These are phyloP conservation scores for Lyophyllum decastes DNA, from an alignment of 768 basidiomycete genomes.

Conservation along the genomic window DNA sequence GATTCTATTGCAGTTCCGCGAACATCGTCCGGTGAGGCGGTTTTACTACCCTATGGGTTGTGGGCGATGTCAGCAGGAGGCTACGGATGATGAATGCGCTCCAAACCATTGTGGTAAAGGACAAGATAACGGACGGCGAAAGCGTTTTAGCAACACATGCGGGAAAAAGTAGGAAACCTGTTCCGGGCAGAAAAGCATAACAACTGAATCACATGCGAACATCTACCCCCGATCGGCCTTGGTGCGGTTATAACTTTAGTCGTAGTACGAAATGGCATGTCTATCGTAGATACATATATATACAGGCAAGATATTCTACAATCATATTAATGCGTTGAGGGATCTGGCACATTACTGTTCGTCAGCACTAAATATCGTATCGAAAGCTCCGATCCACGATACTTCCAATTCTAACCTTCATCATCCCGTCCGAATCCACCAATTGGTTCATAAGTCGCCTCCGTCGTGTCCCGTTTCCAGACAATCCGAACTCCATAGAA, in stretches of 20 bases:
- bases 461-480: slow-evolving; percentile 76
- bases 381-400: not conserved
- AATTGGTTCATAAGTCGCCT: slow-evolving; percentile 88
- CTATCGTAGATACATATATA: not conserved
- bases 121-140: not conserved
- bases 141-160: not conserved
- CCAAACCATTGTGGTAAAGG: slow-evolving; percentile 14
- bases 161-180: not conserved
- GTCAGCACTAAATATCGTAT: slow-evolving; percentile 3
- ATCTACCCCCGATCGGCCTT: not conserved
- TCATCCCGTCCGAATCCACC: slow-evolving; percentile 75
- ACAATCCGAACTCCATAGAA: slow-evolving; percentile 71
- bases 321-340: not conserved
- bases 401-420: slow-evolving; percentile 29
- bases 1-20: slow-evolving; percentile 46
- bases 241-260: too few species aligned
- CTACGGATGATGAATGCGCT: not conserved
- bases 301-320: not conserved
- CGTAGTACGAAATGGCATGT: not conserved
- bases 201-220: slow-evolving; percentile 6
- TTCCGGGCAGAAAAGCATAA: not conserved
- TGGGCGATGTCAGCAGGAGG: not conserved
- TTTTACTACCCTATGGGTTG: slow-evolving; percentile 36
- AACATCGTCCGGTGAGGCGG: slow-evolving; percentile 34
- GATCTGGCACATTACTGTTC: not conserved